Evolutionary conservation across 805 yeast species (phyloP).

Genomic region (Wickerhamiella vanderwaltii): DNA sequence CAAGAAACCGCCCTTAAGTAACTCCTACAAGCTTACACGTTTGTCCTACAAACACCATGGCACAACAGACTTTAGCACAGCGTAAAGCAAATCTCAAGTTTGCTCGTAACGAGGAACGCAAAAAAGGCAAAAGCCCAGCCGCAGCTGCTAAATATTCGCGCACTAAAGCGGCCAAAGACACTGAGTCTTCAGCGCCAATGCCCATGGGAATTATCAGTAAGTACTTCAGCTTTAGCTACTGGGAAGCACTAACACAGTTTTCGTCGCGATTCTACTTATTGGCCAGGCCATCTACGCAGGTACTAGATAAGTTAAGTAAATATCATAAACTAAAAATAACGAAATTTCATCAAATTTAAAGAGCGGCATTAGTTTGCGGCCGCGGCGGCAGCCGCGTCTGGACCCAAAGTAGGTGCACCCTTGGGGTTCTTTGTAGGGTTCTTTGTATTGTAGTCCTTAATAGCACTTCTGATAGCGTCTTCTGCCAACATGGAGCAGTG

Average conservation of each 20-base stretch:
- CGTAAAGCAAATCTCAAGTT: constrained; percentile 77
- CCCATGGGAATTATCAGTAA: constrained; percentile 5
- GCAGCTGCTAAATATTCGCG: constrained; percentile 11
- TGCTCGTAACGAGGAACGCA: constrained; percentile 57
- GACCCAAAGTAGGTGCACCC: constrained; percentile 49
- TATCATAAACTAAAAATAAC: too few relatives aligned
- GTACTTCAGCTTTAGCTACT: not conserved
- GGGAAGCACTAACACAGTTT: constrained; percentile 1
- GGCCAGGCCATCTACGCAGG: constrained; percentile 10
- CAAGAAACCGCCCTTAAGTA: too few relatives aligned
- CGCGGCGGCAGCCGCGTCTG: constrained; percentile 32
- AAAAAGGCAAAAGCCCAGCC: constrained; percentile 52
- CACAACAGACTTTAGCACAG: constrained; percentile 68
- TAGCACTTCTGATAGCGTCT: constrained; percentile 95
- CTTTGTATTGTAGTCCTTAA: constrained; percentile 86
- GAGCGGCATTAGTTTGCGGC: too few relatives aligned
- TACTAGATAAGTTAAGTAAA: too few relatives aligned
- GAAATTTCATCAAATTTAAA: too few relatives aligned
- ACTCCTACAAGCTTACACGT: too few relatives aligned
- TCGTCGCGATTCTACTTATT: constrained; percentile 4
- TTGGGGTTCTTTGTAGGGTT: constrained; percentile 35
- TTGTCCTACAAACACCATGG: not conserved
- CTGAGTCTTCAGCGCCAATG: not conserved
- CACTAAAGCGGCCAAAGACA: constrained; percentile 2
- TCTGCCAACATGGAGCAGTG: constrained; percentile 99